Evolutionary conservation across 2,329 filamentous ascomycete genomes (phyloP).

Genomic region (Seiridium unicorne): DNA sequence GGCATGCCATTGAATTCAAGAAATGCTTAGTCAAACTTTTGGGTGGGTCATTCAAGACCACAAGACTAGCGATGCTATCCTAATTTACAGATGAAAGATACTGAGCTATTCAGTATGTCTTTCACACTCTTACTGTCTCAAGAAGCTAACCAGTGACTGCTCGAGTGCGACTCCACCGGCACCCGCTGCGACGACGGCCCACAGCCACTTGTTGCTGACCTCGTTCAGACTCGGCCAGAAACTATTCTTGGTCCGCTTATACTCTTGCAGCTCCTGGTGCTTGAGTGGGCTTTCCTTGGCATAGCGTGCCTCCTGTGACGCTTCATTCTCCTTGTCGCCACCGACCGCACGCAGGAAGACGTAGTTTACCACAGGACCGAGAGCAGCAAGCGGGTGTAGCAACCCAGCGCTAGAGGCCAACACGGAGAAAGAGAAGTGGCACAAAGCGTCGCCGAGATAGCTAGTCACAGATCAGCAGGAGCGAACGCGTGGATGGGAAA

Average conservation of each 20-base stretch:
- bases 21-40: too few relatives aligned
- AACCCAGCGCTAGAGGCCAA: conserved; percentile 52
- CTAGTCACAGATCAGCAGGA: conserved; percentile 26
- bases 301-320: conserved; percentile 50
- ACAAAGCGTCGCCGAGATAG: conserved; percentile 59
- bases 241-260: conserved; percentile 35
- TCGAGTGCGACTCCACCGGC: conserved; percentile 46
- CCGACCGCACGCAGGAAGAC: conserved; percentile 54
- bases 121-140: neutral
- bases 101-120: neutral
- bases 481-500: neutral
- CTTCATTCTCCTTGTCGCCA: conserved; percentile 54
- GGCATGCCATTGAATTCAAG: too few relatives aligned
- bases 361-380: conserved; percentile 58
- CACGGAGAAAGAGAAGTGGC: conserved; percentile 58
- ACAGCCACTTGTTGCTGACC: conserved; percentile 53
- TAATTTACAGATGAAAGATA: too few relatives aligned
- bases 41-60: too few relatives aligned
- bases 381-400: conserved; percentile 50
- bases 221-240: conserved; percentile 54
- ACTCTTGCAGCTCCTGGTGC: conserved; percentile 46
- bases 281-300: conserved; percentile 47
- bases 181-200: conserved; percentile 49
- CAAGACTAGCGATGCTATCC: too few relatives aligned
- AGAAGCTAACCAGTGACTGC: conserved; percentile 14